Evolutionary conservation across 768 basidiomycete species (phyloP), one percentile per base, ranked within the genome.

Genomic region (Mycena metata): DNA sequence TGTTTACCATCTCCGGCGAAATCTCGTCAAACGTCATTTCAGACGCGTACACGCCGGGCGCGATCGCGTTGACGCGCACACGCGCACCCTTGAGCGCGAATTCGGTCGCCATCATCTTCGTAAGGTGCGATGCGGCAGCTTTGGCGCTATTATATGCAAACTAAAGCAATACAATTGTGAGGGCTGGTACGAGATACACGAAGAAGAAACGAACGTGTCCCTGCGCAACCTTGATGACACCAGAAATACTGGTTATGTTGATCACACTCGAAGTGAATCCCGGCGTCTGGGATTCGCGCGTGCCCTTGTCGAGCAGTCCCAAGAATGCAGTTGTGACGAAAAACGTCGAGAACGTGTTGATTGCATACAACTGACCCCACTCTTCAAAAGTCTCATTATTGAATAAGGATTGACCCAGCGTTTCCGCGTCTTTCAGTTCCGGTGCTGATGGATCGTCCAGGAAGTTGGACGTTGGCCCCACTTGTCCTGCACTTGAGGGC

Each of bases 111-210:
- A 95, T 78, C 87, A 94, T 86, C 78, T 83, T 90, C 12, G 92
- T 92, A n/a, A 95, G 80, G 70, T 94, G 92, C 15, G 90, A 85
- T 7, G 88, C 89, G 3, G 92, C 94, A 0, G 91, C 92, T 76
- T 95, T 95, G 9, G 91, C 83, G 72, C 90, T 91, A 77, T 95
- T 95, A 77, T 95, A 95, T 33, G 86, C 88, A 75, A 94, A 94
- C 93, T 95, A 73, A 13, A 41, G 36, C 30, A 19, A n/a, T n/a
- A n/a, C n/a, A 5, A 5, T 16, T 1, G 10, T 39, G 26, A 19
- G 19, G n/a, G 21, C 12, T 17, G 13, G 30, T 24, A 57, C 24
- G 41, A 39, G 54, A 46, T 59, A 33, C 33, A n/a, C 33, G 35
- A 47, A 23, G 33, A 36, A 33, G 45, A 52, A 50, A 78, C 90